Conservation (phyloP, 2,329 filamentous ascomycete genomes). For the Lecanicillium sp. region DNA sequence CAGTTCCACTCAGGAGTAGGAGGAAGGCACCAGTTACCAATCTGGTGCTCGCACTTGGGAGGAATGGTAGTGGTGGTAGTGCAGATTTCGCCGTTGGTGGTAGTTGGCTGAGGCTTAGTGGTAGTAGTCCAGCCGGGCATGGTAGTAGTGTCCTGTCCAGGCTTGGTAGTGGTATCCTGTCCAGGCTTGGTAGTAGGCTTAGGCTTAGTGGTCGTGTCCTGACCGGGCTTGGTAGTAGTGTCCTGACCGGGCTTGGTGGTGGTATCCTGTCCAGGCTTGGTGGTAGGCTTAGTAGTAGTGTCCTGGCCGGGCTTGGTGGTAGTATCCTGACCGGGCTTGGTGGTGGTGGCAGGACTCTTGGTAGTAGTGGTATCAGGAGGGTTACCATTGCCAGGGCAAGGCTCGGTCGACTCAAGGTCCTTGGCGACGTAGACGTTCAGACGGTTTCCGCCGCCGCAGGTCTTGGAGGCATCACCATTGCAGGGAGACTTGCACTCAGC, state of each 20-base stretch:
- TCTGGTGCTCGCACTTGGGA: conserved; percentile 44
- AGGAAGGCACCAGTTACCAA: conserved; percentile 45
- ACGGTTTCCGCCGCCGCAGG: conserved; percentile 34
- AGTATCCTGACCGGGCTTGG: conserved; percentile 3
- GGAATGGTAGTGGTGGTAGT: conserved; percentile 37
- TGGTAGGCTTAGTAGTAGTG: conserved; percentile 7
- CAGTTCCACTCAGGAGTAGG: conserved; percentile 41
- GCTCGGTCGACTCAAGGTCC: conserved; percentile 41
- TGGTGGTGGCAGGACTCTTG: conserved; percentile 5
- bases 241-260: conserved; percentile 4
- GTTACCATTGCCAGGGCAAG: conserved; percentile 29
- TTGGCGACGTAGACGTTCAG: conserved; percentile 40
- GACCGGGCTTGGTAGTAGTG: conserved; percentile 8
- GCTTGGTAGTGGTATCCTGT: conserved; percentile 14
- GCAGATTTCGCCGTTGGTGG: conserved; percentile 34
- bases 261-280: conserved; percentile 2
- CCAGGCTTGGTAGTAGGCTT: conserved; percentile 3
- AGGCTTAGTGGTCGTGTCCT: conserved; percentile 1
- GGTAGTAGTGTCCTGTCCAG: conserved; percentile 11
- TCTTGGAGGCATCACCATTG: conserved; percentile 34
- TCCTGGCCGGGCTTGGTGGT: conserved; percentile 9
- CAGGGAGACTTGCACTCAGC: conserved; percentile 43
- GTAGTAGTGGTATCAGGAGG: conserved; percentile 17
- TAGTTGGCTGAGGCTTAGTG: conserved; percentile 13
- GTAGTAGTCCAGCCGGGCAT: conserved; percentile 11